Evolutionary conservation across 768 basidiomycete species (phyloP), one percentile per base, ranked within the genome.

Genomic region (Hebeloma cylindrosporum): DNA sequence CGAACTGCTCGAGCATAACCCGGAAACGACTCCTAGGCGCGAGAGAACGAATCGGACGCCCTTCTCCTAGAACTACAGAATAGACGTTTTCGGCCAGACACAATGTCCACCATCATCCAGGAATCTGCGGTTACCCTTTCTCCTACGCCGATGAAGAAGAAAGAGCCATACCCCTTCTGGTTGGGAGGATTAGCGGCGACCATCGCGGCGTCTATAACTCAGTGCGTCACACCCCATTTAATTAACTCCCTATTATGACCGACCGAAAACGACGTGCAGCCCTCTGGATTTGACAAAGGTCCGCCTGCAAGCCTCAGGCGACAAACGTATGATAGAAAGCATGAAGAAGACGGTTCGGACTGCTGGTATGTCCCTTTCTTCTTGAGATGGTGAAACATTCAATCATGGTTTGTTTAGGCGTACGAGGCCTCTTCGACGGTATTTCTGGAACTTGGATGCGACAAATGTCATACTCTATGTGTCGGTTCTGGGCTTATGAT

Each of bases 401-500:
- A n/a, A n/a, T n/a, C n/a, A n/a, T n/a, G n/a, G n/a, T n/a, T n/a
- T n/a, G n/a, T n/a, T n/a, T 44, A 79, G 81, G 81, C 47, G 67
- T 70, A 37, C 74, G 80, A 28, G 92, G 92, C 2, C 72, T 93
- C 36, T 91, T 80, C 58, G 92, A 93, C 60, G 92, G 92, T 13
- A 89, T 93, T 47, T 72, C 84, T 2, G 92, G 91, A 22, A 95
- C 92, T 20, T 85, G 89, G 81, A 67, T 95, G 65, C 79, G 92
- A 21, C 92, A 95, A 67, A 91, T 93, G 89, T 88, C 83, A 25
- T 94, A 94, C 68, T 91, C 88, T 31, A 72, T 93, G 62, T 91
- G 88, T 63, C 76, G 91, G n/a, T 94, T 93, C 71, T 93, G 89
- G 81, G 89, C 88, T 11, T 92, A 94, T 90, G 75, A 90, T 83